Evolutionary conservation across 1,284 basidiomycete genomes (phyloP).

Genomic region (Tetrapyrgos nigripes): DNA sequence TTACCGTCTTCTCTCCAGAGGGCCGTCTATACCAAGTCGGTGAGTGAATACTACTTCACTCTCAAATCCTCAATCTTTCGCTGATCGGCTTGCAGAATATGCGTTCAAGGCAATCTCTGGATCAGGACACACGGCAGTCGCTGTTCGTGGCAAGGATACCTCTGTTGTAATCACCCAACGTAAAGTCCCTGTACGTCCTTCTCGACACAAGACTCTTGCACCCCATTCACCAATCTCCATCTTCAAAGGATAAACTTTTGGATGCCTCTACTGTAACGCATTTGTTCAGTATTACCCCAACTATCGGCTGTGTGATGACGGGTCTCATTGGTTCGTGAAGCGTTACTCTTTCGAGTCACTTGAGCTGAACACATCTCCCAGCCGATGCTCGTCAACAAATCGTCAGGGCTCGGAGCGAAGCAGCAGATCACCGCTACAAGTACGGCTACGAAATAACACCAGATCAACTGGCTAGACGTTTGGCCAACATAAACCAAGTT

Average conservation of each 20-base stretch:
- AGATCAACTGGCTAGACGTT: constrained; percentile 89
- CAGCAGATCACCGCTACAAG: constrained; percentile 95
- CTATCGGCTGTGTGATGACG: constrained; percentile 98
- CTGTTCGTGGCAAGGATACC: constrained; percentile 94
- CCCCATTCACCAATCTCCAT: constrained; percentile 7
- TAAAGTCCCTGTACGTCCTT: constrained; percentile 88
- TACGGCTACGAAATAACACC: constrained; percentile 98
- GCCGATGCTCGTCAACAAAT: constrained; percentile 96
- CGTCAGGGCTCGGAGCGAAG: constrained; percentile 87
- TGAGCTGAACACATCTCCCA: constrained; percentile 37
- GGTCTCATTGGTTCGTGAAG: constrained; percentile 82
- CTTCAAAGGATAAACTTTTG: constrained; percentile 91
- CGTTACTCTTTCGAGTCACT: neutral
- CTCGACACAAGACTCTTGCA: neutral
- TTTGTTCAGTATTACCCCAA: constrained; percentile 95
- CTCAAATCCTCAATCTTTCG: constrained; percentile 1
- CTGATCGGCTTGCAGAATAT: constrained; percentile 72
- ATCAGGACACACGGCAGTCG: constrained; percentile 93
- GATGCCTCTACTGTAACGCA: constrained; percentile 96
- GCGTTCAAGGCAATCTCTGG: constrained; percentile 99
- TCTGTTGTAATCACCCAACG: constrained; percentile 97
- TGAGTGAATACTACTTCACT: constrained; percentile 49
- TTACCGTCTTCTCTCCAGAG: constrained; percentile 95
- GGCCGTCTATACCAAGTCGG: constrained; percentile 97
- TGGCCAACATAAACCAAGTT: constrained; percentile 99